A percentile compares a stretch with the other conserved stretches of the same genome.
Evolutionary conservation across 257 asterid species (phyloP).

Genomic region (Przewalskia tangutica): DNA sequence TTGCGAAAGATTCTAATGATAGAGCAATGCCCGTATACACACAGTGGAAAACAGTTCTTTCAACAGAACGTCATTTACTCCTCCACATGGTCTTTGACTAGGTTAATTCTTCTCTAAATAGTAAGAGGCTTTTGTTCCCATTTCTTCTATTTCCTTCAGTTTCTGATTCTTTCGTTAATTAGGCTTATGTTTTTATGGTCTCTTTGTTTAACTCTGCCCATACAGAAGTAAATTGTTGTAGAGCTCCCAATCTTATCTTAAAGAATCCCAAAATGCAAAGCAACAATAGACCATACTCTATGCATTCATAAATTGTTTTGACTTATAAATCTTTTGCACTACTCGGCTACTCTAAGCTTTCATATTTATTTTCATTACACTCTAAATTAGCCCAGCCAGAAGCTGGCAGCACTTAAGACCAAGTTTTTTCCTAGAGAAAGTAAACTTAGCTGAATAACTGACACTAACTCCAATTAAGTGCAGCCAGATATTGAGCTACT

Average conservation of each 20-base stretch:
- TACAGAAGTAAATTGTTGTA: background rate
- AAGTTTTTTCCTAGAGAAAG: background rate
- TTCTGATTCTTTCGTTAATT: background rate
- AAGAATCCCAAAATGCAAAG: background rate
- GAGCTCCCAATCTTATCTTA: background rate
- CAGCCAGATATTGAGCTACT: background rate
- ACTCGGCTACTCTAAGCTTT: background rate
- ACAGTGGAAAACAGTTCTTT: background rate
- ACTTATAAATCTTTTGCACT: background rate
- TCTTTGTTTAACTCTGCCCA: background rate
- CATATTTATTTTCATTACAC: background rate
- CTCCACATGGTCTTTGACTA: background rate
- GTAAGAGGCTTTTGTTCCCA: background rate
- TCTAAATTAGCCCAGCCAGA: background rate
- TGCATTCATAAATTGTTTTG: background rate
- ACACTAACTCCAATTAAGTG: background rate
- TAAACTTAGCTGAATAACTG: background rate
- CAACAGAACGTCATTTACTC: background rate
- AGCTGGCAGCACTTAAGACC: background rate
- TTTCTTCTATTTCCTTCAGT: background rate
- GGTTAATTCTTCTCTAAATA: background rate
- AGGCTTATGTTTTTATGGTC: background rate
- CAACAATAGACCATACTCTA: background rate
- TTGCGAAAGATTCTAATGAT: background rate
- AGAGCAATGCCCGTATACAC: background rate